Evolutionary conservation across 1,284 basidiomycete genomes (phyloP), one percentile per base, ranked within the genome.

Genomic region (Boletellus sp.): DNA sequence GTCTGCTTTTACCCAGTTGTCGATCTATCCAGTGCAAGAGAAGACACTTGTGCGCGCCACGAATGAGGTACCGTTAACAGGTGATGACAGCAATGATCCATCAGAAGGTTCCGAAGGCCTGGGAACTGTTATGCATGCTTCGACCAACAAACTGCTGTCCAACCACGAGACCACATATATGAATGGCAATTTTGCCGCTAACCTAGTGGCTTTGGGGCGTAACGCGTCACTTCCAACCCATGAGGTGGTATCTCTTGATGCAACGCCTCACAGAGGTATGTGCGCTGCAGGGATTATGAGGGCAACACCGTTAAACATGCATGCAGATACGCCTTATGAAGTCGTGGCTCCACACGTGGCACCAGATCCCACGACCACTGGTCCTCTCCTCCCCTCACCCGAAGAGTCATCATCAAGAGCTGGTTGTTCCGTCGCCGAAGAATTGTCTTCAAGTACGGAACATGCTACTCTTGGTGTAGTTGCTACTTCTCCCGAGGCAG

Each of bases 1-100:
- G 45, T 53, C 55, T 44, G 3, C 48, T 55, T 51, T 65, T 53
- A 53, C 41, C 36, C 55, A 50, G 47, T 18, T 42, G 46, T 62
- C 54, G 56, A 62, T 58, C 53, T 58, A 55, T 54, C 50, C 56
- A 49, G 56, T 65, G 64, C 62, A 55, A 26, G 54, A 61, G 51
- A 63, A 63, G 58, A 46, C 49, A 51, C 45, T 21, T 12, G 4
- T 41, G 33, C 21, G 42, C 47, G 40, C 52, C 52, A 42, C 50
- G 51, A 60, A 55, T 19, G 45, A 53, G 32, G 43, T 55, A 40
- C 47, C 49, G 52, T 57, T 41, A 51, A 47, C 48, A 37, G 36
- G 38, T 5, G 36, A 51, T 56, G 49, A 44, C 28, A 46, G 41
- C 16, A 51, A 52, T 49, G 39, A 47, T 57, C 47, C 41, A 47